Conservation (phyloP, 768 basidiomycete genomes). For the Suillus sp. region DNA sequence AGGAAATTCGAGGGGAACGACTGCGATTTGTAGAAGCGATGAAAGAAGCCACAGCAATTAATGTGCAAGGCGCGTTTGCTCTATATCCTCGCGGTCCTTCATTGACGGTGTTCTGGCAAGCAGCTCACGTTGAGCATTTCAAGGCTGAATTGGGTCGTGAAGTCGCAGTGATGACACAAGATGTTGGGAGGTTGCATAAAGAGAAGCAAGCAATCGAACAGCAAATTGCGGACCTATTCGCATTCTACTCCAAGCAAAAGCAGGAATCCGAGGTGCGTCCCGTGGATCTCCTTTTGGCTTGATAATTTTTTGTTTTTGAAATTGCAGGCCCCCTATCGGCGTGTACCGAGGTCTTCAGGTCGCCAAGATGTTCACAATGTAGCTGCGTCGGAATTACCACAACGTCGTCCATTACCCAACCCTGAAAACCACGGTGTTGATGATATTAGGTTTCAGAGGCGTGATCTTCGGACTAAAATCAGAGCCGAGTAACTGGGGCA, state of each 20-base stretch:
- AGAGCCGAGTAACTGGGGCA: background rate
- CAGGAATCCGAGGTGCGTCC: conserved; percentile 37
- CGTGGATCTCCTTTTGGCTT: background rate
- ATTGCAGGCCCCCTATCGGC: conserved; percentile 28
- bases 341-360: conserved; percentile 23
- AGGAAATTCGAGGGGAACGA: conserved; percentile 84
- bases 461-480: conserved; percentile 1
- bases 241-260: conserved; percentile 71
- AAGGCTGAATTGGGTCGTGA: conserved; percentile 79
- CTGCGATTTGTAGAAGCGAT: conserved; percentile 92
- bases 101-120: conserved; percentile 8
- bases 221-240: conserved; percentile 72
- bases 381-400: conserved; percentile 22
- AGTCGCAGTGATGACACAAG: conserved; percentile 71
- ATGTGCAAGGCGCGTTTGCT: conserved; percentile 64
- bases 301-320: background rate
- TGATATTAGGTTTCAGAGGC: background rate
- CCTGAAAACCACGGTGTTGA: conserved; percentile 19
- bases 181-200: conserved; percentile 66
- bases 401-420: conserved; percentile 33
- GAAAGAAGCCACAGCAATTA: conserved; percentile 89
- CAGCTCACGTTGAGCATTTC: conserved; percentile 87
- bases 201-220: conserved; percentile 68
- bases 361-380: conserved; percentile 31
- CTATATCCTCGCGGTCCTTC: background rate